Base-by-base conservation (phyloP, 2,329 filamentous ascomycete genomes). In the Knufia petricola region DNA sequence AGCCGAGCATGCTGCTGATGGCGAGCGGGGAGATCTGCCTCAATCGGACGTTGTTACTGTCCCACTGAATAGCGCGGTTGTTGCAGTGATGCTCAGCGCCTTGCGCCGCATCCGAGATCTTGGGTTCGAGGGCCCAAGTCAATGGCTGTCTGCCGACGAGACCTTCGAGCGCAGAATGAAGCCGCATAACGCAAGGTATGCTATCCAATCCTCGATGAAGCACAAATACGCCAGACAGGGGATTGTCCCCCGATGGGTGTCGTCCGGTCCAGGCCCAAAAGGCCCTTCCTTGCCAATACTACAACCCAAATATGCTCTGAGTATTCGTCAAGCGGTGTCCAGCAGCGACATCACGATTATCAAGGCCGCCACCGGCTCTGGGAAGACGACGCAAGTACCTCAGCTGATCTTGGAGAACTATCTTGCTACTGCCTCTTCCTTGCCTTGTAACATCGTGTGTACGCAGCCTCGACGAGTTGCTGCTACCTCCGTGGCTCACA, bases 381-480 rank as follows among this genome's bases (percentile, higher is more conserved):
- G 92, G 54, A 98, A 98, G 72, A 95, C 88, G 65, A 98, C 92
- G 0, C 92, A 98, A 61, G 84, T 95, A n/a, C 92, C 92, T 6
- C 83, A 89, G 0, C 96, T 94, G 61, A 79, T 98, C 44, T 72
- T 98, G 4, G 92, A 98, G 64, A 79, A 95, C 59, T 84, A 95
- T 61, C 75, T 98, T 38, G 78, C 81, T 2, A 78, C 83, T 53
- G 89, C 88, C 3, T 83, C 81, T 54, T 71, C 45, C 26, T 42
- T 48, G 4, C 24, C 78, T 2, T 96, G 90, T 67, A 95, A 94
- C 61, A 82, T 98, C 12, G 95, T 89, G 63, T 94, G 90, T 63
- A 95, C 92, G 0, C 88, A 98, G 63, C 92, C 92, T 30, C 81
- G 92, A 37, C 82, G 92, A 62, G 96, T 98, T 52, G 96, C 92